Percentiles rank a stretch among this genome's conserved stretches.
Conservation (phyloP, 2,329 filamentous ascomycete genomes). For the Arthrobotrys musiformis region DNA sequence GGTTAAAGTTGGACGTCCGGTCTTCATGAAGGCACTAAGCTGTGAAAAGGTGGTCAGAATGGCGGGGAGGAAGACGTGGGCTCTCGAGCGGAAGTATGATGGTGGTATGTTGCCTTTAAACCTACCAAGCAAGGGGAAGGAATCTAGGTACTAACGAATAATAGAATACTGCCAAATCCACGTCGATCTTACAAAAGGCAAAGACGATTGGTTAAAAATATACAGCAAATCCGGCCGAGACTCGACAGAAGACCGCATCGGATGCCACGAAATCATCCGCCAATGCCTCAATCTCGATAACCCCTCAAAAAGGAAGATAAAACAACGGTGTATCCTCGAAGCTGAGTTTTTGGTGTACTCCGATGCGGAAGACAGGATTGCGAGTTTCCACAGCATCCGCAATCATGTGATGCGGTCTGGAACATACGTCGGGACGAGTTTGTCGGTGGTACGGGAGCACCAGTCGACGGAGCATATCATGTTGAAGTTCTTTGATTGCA, state of each 20-base stretch:
- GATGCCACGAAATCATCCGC: constrained; percentile 68
- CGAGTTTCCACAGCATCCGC: constrained; percentile 83
- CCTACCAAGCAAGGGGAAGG: neutral
- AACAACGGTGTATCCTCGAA: constrained; percentile 78
- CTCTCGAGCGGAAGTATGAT: constrained; percentile 59
- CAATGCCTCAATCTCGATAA: constrained; percentile 73
- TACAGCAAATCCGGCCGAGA: constrained; percentile 95
- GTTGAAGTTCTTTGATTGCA: constrained; percentile 72
- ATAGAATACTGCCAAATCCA: constrained; percentile 88
- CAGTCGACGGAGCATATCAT: constrained; percentile 67
- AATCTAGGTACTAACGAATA: neutral
- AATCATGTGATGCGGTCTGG: constrained; percentile 82
- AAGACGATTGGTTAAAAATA: constrained; percentile 72
- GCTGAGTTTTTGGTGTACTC: constrained; percentile 85
- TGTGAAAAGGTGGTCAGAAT: constrained; percentile 37
- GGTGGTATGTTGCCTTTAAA: constrained; percentile 33
- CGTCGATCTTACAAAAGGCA: constrained; percentile 72
- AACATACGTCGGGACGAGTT: constrained; percentile 74
- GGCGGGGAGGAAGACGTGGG: constrained; percentile 47
- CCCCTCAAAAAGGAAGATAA: constrained; percentile 69
- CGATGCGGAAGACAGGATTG: constrained; percentile 72
- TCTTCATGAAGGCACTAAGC: constrained; percentile 58
- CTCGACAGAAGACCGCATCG: constrained; percentile 76
- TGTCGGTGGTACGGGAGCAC: constrained; percentile 62
- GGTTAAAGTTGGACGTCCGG: constrained; percentile 57